A percentile compares a stretch with the other conserved stretches of the same genome.
Conservation (phyloP, 768 basidiomycete species). For the Gymnopilus junonius region DNA sequence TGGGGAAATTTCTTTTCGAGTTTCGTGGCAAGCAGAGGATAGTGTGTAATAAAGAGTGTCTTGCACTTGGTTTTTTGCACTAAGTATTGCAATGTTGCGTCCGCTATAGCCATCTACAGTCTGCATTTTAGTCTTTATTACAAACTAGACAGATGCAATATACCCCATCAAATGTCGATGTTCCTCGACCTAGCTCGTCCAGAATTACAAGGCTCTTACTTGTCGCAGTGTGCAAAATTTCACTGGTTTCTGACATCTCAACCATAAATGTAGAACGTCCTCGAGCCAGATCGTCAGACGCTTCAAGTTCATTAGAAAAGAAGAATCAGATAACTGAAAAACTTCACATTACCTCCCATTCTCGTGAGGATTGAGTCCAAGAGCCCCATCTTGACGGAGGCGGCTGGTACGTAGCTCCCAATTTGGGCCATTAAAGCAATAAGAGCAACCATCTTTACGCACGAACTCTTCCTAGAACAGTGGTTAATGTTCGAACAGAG, state of each 20-base stretch:
- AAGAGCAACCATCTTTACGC: conserved; percentile 78
- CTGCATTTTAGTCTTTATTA: background rate
- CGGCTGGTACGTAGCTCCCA: conserved; percentile 92
- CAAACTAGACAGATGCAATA: conserved; percentile 20
- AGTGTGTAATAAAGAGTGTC: conserved; percentile 95
- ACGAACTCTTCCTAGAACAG: conserved; percentile 73
- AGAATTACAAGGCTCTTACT: conserved; percentile 82
- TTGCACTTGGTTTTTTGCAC: conserved; percentile 62
- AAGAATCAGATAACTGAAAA: background rate
- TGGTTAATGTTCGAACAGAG: background rate
- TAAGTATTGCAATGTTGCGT: conserved; percentile 78
- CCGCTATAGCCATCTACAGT: conserved; percentile 82
- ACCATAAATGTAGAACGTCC: conserved; percentile 98
- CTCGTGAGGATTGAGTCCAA: conserved; percentile 86
- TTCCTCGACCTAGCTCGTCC: conserved; percentile 90
- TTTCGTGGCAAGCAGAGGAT: conserved; percentile 80
- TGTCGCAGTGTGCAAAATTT: conserved; percentile 82
- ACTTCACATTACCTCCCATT: conserved; percentile 74
- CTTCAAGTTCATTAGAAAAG: conserved; percentile 38
- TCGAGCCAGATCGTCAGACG: conserved; percentile 84
- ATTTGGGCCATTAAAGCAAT: conserved; percentile 87
- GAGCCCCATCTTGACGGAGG: conserved; percentile 71
- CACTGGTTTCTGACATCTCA: conserved; percentile 92
- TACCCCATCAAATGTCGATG: conserved; percentile 90
- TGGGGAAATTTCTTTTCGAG: conserved; percentile 61